A percentile compares a stretch with the other conserved stretches of the same genome.
Evolutionary conservation across 495 filamentous ascomycete species (phyloP).

Genomic region (Xylaria bambusicola): DNA sequence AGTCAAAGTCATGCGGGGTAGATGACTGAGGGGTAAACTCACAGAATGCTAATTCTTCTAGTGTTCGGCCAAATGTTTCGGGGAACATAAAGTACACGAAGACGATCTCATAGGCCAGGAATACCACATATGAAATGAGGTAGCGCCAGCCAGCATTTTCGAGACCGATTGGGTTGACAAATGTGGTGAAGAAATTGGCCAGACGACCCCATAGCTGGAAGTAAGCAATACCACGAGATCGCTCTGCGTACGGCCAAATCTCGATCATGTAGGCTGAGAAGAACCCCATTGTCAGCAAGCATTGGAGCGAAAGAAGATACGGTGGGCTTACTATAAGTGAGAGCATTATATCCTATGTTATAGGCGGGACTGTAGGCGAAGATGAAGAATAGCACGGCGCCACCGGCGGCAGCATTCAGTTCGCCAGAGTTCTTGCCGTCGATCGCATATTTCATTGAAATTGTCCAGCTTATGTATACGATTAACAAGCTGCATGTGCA

Average conservation of each 20-base stretch:
- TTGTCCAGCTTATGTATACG: slow-evolving; percentile 62
- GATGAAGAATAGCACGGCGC: slow-evolving; percentile 60
- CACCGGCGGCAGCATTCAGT: slow-evolving; percentile 40
- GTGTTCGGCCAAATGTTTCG: slow-evolving; percentile 61
- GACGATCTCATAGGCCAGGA: slow-evolving; percentile 57
- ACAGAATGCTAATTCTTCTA: slow-evolving; percentile 67
- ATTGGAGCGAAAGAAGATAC: not conserved
- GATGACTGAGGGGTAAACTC: slow-evolving; percentile 30
- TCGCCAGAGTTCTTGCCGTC: slow-evolving; percentile 39
- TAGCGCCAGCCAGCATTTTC: slow-evolving; percentile 60
- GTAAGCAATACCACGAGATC: slow-evolving; percentile 61
- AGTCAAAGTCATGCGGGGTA: not conserved
- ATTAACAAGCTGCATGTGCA: slow-evolving; percentile 54
- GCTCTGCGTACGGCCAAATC: slow-evolving; percentile 63
- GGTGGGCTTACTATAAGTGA: slow-evolving; percentile 59
- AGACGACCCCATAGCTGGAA: slow-evolving; percentile 63
- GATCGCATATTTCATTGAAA: slow-evolving; percentile 57
- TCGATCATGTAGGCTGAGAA: slow-evolving; percentile 60
- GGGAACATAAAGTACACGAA: slow-evolving; percentile 68
- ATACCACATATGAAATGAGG: slow-evolving; percentile 53
- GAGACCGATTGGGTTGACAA: slow-evolving; percentile 69
- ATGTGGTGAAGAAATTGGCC: slow-evolving; percentile 53
- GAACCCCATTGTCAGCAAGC: not conserved
- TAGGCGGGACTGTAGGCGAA: slow-evolving; percentile 66
- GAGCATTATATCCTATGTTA: slow-evolving; percentile 67